A percentile compares a stretch with the other conserved stretches of the same genome.
phyloP scores from a whole-genome alignment of 1,139 yeast species.

The Zygoascus hellenicus region DNA sequence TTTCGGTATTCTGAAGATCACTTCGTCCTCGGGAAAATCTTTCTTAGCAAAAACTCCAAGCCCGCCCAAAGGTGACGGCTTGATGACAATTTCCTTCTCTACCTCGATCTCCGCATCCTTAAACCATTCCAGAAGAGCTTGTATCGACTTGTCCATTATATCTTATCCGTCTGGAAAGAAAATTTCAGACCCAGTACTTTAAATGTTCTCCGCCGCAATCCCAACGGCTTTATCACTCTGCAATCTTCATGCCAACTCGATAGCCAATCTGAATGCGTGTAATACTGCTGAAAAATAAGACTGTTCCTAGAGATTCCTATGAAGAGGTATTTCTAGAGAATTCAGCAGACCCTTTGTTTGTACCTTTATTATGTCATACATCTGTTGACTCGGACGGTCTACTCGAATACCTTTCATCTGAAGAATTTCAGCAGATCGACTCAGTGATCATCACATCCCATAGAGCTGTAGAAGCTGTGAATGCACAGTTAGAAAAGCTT shows the following conservation, averaged over 20 bases:
- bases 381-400: slow-evolving; percentile 47
- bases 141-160: too few relatives aligned
- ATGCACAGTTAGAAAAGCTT: slow-evolving; percentile 29
- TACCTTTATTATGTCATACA: slow-evolving; percentile 65
- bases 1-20: slow-evolving; percentile 32
- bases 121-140: slow-evolving; percentile 28
- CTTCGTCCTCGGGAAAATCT: slow-evolving; percentile 34
- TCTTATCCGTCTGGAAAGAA: too few relatives aligned
- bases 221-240: too few relatives aligned
- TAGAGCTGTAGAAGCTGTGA: slow-evolving; percentile 77
- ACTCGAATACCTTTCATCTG: slow-evolving; percentile 38
- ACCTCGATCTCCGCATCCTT: slow-evolving; percentile 25
- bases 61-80: slow-evolving; percentile 54
- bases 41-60: slow-evolving; percentile 62
- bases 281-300: slow-evolving; percentile 59
- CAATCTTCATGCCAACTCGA: not conserved
- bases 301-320: slow-evolving; percentile 63
- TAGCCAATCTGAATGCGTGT: slow-evolving; percentile 17
- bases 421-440: slow-evolving; percentile 40
- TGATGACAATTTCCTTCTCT: slow-evolving; percentile 38
- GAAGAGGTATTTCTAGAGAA: slow-evolving; percentile 36
- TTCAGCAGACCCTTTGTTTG: slow-evolving; percentile 44
- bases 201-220: too few relatives aligned
- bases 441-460: slow-evolving; percentile 83
- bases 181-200: too few relatives aligned